phyloP scores from a whole-genome alignment of 768 basidiomycete genomes.

The Coprinopsis sp. region DNA sequence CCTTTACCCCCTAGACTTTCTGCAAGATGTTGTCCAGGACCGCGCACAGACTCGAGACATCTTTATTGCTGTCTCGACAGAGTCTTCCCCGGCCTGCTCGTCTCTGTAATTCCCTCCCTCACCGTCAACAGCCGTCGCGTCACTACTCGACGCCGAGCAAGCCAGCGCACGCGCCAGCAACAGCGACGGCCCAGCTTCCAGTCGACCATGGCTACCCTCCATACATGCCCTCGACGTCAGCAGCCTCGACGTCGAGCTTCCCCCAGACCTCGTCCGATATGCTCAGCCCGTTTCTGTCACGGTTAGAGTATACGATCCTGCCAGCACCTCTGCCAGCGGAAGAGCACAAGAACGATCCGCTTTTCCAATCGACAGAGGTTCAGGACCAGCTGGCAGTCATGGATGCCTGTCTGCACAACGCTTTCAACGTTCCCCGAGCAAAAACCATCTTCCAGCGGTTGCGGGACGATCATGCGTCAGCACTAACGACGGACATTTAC shows the following conservation, averaged over 20 bases:
- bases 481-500: constrained; percentile 48
- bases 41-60: constrained; percentile 35
- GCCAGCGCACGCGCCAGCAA: constrained; percentile 48
- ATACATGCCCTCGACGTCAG: constrained; percentile 27
- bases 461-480: constrained; percentile 28
- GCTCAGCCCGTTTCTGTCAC: constrained; percentile 10
- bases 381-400: constrained; percentile 74
- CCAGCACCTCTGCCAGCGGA: constrained; percentile 63
- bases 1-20: background rate
- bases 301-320: constrained; percentile 45
- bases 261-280: constrained; percentile 5
- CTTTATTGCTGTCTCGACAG: constrained; percentile 61
- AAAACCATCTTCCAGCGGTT: constrained; percentile 66
- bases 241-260: constrained; percentile 1
- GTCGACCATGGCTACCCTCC: constrained; percentile 31
- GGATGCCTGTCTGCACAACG: constrained; percentile 74
- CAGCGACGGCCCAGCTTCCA: constrained; percentile 37
- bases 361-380: constrained; percentile 61
- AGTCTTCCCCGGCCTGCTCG: constrained; percentile 64
- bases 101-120: constrained; percentile 61
- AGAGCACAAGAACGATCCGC: constrained; percentile 36
- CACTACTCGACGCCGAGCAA: constrained; percentile 66
- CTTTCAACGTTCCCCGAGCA: constrained; percentile 75
- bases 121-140: constrained; percentile 61
- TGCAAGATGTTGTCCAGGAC: constrained; percentile 36